These are phyloP conservation scores for Aspergillus proliferans DNA, from an alignment of 2,329 filamentous ascomycete genomes.

Conservation along the genomic window DNA sequence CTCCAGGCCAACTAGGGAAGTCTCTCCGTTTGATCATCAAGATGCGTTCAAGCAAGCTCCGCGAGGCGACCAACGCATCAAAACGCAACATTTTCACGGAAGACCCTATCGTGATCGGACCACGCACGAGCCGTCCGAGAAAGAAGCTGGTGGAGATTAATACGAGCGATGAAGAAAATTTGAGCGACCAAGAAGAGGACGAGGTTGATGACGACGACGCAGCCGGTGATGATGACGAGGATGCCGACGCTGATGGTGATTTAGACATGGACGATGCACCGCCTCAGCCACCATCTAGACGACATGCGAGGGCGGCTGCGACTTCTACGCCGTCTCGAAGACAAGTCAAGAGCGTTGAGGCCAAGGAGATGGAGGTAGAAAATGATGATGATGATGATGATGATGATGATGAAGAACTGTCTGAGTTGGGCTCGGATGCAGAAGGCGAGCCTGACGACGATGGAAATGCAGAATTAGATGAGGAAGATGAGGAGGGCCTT, in stretches of 20 bases:
- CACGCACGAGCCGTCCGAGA: conserved; percentile 40
- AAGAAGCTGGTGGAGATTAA: conserved; percentile 41
- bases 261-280: conserved; percentile 43
- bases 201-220: conserved; percentile 35
- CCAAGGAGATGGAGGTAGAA: conserved; percentile 40
- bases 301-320: conserved; percentile 32
- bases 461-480: conserved; percentile 41
- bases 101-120: conserved; percentile 40
- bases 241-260: conserved; percentile 31
- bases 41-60: conserved; percentile 45
- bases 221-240: conserved; percentile 28
- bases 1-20: conserved; percentile 31
- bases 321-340: conserved; percentile 25
- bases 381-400: conserved; percentile 27
- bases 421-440: conserved; percentile 41
- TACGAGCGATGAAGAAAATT: conserved; percentile 45
- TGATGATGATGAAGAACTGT: conserved; percentile 36
- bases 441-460: conserved; percentile 46
- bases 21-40: conserved; percentile 45
- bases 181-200: conserved; percentile 40
- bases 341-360: conserved; percentile 40
- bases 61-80: conserved; percentile 38
- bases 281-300: conserved; percentile 32
- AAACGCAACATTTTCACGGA: conserved; percentile 42
- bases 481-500: conserved; percentile 36